Evolutionary conservation across 2,329 filamentous ascomycete genomes (phyloP), one percentile per base, ranked within the genome.

Genomic region (Endothia cerciana): DNA sequence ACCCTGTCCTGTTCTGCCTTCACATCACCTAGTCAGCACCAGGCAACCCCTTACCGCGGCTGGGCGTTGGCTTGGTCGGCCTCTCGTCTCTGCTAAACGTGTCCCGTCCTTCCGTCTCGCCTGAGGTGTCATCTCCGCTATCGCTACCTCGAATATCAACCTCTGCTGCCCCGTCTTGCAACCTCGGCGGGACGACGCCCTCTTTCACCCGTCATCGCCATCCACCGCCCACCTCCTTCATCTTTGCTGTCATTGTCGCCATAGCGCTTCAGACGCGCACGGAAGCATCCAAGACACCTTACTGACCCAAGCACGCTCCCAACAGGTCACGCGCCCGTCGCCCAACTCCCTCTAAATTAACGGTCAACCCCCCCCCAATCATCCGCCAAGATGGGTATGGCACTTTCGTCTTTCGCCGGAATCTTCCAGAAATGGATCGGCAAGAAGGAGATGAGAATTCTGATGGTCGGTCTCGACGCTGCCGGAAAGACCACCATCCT

Each of bases 401-500:
- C 60, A 63, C 60, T 63, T 49, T 63, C 60, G 57, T 59, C 57
- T 43, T 59, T 59, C 57, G 57, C 57, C 82, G 89, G 91, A 79
- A 93, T 98, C 84, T 98, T 94, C 77, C 97, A 95, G 88, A 81
- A 98, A 63, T 63, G 60, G 60, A 55, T 63, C 51, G 93, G 94
- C 78, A 97, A 97, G 91, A 98, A 98, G 90, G 95, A 99, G 89
- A 99, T 99, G 95, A 90, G 95, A 87, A 97, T 99, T 85, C 83
- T 99, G 83, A 99, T 99, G 95, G 94, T 99, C 76, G 95, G 95
- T 88, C 90, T 99, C 77, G 95, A 99, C 82, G 95, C 95, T 77
- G 95, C 95, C 81, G 95, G 95, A 91, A 99, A 99, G 89, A 99
- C 95, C 78, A 99, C 95, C 75, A 99, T 99, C 79, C 90, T 99